Percentiles rank a stretch among this genome's conserved stretches.
phyloP scores from a whole-genome alignment of 2,329 filamentous ascomycete genomes.

The Cladosporium colombiae region DNA sequence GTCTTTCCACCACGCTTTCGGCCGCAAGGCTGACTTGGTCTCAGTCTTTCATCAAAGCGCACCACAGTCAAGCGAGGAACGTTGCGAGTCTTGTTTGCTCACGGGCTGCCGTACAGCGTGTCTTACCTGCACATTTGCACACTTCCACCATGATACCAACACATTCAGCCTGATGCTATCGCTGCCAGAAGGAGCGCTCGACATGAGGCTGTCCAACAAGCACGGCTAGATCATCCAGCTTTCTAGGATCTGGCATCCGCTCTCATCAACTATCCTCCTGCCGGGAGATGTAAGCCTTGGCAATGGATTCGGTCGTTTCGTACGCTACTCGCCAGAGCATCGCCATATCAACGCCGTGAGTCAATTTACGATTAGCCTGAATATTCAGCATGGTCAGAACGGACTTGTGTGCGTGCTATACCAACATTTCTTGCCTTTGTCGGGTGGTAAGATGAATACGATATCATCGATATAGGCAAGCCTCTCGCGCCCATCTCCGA shows the following conservation, averaged over 20 bases:
- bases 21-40: neutral
- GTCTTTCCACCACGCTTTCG: neutral
- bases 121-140: neutral
- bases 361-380: neutral
- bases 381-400: neutral
- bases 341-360: neutral
- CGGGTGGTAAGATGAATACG: neutral
- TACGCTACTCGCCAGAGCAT: neutral
- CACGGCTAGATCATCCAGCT: neutral
- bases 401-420: neutral
- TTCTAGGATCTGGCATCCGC: neutral
- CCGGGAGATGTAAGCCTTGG: neutral
- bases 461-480: neutral
- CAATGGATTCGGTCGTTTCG: neutral
- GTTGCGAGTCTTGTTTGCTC: neutral
- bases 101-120: neutral
- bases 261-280: neutral
- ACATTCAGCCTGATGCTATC: neutral
- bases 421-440: neutral
- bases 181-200: neutral
- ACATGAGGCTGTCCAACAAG: neutral
- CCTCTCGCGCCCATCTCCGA: neutral
- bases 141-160: neutral
- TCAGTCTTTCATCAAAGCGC: neutral
- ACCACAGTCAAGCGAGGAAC: neutral